phyloP scores from a whole-genome alignment of 2,329 filamentous ascomycete species.

The Hypoxylon sp. region DNA sequence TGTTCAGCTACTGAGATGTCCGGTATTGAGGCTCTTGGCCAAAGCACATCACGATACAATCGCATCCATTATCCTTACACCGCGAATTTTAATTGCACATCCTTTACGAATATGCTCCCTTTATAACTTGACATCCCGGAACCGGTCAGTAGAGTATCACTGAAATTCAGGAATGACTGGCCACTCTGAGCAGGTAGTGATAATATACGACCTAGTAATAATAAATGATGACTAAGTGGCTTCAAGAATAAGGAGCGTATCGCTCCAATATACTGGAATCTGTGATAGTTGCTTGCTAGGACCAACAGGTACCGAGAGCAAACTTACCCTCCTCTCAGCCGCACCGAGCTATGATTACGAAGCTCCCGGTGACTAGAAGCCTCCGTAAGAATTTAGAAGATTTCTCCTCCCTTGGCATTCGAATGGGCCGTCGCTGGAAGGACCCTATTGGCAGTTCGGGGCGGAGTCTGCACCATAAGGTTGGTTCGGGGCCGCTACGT shows the following conservation, averaged over 20 bases:
- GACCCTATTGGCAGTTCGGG: slow-evolving; percentile 14
- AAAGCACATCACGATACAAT: neutral
- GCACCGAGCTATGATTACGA: slow-evolving; percentile 19
- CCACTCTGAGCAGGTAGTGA: too few species aligned
- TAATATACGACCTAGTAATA: too few species aligned
- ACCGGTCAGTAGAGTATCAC: too few species aligned
- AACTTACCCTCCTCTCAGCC: slow-evolving; percentile 2
- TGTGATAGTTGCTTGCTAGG: neutral
- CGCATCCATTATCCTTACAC: neutral
- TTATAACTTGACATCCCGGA: too few species aligned
- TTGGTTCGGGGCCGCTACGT: slow-evolving; percentile 3
- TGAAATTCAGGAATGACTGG: too few species aligned
- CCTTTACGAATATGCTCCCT: too few species aligned
- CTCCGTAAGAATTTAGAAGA: slow-evolving; percentile 23
- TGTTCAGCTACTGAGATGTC: neutral
- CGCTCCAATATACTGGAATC: neutral
- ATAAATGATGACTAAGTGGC: neutral
- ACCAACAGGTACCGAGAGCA: slow-evolving; percentile 17
- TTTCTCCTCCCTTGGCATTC: slow-evolving; percentile 20
- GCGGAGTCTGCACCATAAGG: slow-evolving; percentile 2
- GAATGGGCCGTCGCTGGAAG: neutral
- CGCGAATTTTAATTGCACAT: too few species aligned
- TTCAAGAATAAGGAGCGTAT: slow-evolving; percentile 14
- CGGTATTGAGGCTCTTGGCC: slow-evolving; percentile 1
- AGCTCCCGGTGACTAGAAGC: neutral